Percentiles rank a stretch among this genome's conserved stretches.
These are phyloP conservation scores for Immersiella caudata DNA, from an alignment of 495 filamentous ascomycete genomes.

Conservation along the genomic window DNA sequence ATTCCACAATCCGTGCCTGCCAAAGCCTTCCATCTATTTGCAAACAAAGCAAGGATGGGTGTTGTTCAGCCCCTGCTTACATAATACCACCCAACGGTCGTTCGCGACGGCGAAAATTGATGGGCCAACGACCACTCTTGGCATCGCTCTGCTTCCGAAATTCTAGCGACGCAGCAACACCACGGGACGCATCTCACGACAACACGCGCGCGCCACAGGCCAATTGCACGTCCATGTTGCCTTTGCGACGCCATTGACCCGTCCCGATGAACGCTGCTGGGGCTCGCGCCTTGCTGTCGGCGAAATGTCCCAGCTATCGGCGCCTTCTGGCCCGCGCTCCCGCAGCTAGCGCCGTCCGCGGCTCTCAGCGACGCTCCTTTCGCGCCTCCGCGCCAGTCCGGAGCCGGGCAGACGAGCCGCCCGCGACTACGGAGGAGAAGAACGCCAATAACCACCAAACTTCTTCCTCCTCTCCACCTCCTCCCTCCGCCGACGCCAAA, in stretches of 20 bases:
- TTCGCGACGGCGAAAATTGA: slow-evolving; percentile 32
- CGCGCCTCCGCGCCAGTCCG: slow-evolving; percentile 28
- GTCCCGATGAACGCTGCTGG: slow-evolving; percentile 36
- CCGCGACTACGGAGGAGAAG: slow-evolving; percentile 12
- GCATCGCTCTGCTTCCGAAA: neutral
- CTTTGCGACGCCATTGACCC: slow-evolving; percentile 6
- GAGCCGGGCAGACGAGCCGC: slow-evolving; percentile 21
- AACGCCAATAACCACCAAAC: neutral
- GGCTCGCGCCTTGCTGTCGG: slow-evolving; percentile 39
- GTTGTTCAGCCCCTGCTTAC: neutral
- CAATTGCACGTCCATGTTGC: slow-evolving; percentile 28
- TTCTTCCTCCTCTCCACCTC: too few species aligned
- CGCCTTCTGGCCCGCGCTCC: neutral
- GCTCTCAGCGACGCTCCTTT: slow-evolving; percentile 20
- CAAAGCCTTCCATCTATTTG: neutral
- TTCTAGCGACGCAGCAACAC: neutral
- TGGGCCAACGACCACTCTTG: neutral
- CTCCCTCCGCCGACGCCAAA: neutral
- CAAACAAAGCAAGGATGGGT: neutral
- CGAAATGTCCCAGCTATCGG: slow-evolving; percentile 28
- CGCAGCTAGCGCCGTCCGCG: neutral
- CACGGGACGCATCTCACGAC: neutral
- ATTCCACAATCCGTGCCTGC: neutral
- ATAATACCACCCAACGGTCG: neutral
- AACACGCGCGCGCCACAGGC: neutral